Percentiles rank a stretch among this genome's conserved stretches.
Evolutionary conservation across 441 rosid genomes (phyloP).

Genomic region (Corymbia calophylla): DNA sequence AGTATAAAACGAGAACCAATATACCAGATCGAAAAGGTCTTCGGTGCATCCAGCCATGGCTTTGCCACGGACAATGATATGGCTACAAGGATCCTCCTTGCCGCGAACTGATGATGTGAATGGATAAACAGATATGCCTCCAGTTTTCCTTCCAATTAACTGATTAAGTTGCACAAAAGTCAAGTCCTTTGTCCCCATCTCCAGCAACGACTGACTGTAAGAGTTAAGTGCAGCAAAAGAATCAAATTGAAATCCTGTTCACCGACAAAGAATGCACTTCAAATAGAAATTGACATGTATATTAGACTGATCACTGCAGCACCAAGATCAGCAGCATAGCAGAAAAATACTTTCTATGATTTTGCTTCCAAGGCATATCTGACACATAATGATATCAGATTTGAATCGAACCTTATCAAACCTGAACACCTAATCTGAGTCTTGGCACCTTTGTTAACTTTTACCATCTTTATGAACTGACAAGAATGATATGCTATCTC

Average conservation of each 20-base stretch:
- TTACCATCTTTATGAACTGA: neutral
- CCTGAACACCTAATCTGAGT: neutral
- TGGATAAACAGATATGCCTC: slow-evolving; percentile 94
- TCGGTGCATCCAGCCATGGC: slow-evolving; percentile 90
- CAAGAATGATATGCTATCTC: neutral
- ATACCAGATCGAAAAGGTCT: slow-evolving; percentile 86
- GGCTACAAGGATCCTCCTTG: slow-evolving; percentile 69
- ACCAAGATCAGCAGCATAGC: neutral
- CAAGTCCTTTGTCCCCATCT: slow-evolving; percentile 96
- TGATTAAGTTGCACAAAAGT: slow-evolving; percentile 96
- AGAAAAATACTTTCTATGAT: neutral
- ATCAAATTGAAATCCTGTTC: neutral
- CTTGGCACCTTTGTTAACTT: neutral
- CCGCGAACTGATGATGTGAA: slow-evolving; percentile 78
- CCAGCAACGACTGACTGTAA: slow-evolving; percentile 86
- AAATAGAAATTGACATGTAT: neutral
- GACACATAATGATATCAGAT: neutral
- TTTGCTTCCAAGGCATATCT: neutral
- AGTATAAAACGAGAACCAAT: neutral
- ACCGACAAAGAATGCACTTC: neutral
- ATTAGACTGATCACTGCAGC: neutral
- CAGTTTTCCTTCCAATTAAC: slow-evolving; percentile 97
- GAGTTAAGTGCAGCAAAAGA: neutral
- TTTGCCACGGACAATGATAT: slow-evolving; percentile 86
- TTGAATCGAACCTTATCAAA: neutral